Evolutionary conservation across 495 filamentous ascomycete genomes (phyloP).

Genomic region (Hypoxylon lenormandii): DNA sequence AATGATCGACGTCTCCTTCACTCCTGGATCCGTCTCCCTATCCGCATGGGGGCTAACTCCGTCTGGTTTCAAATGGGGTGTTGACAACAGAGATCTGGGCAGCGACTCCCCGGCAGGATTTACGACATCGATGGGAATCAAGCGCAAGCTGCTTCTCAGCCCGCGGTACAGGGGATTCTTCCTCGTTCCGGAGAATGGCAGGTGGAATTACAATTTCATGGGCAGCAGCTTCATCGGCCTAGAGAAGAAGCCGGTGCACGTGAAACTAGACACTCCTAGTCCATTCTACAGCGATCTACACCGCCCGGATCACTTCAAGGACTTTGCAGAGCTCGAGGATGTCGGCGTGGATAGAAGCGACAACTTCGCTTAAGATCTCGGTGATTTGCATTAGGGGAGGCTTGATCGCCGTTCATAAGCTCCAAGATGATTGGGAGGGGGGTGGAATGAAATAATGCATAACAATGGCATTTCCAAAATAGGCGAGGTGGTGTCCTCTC

Average conservation of each 20-base stretch:
- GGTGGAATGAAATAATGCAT: conserved; percentile 36
- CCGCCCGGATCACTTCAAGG: conserved; percentile 92
- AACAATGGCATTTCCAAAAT: conserved; percentile 34
- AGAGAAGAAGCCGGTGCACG: conserved; percentile 89
- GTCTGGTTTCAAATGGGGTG: conserved; percentile 94
- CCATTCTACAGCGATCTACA: conserved; percentile 94
- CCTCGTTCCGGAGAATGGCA: conserved; percentile 87
- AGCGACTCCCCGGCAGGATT: conserved; percentile 96
- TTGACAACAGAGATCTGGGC: conserved; percentile 89
- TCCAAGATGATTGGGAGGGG: not conserved
- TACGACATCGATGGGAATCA: conserved; percentile 89
- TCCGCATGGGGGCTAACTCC: conserved; percentile 93
- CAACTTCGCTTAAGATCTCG: conserved; percentile 76
- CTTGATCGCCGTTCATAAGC: conserved; percentile 3
- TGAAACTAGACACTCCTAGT: conserved; percentile 91
- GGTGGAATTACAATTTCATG: conserved; percentile 99
- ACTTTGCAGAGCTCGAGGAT: conserved; percentile 91
- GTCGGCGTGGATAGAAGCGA: conserved; percentile 87
- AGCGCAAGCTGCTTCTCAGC: conserved; percentile 90
- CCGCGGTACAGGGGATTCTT: conserved; percentile 95
- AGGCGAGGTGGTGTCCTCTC: conserved; percentile 27
- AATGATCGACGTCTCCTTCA: conserved; percentile 97
- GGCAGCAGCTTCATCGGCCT: conserved; percentile 84
- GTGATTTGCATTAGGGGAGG: not conserved
- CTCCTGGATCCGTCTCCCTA: conserved; percentile 95